Percentiles rank a stretch among this genome's conserved stretches.
Conservation (phyloP, 257 asterid genomes). For the Anisodus tanguticus region DNA sequence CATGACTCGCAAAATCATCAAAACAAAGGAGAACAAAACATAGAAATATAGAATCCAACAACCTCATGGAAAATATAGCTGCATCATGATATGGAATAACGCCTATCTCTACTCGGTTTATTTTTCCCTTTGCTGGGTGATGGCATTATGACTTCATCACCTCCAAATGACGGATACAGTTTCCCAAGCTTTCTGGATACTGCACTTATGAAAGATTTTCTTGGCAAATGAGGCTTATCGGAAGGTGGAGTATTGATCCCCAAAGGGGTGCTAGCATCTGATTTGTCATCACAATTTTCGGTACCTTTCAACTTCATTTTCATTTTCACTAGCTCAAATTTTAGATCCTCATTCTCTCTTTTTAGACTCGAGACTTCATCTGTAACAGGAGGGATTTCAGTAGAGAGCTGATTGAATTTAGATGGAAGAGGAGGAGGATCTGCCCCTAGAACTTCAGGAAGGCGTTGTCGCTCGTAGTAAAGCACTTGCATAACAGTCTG, state of each 20-base stretch:
- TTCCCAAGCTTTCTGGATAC: conserved; percentile 69
- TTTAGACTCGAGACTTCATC: conserved; percentile 55
- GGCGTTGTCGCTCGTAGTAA: conserved; percentile 88
- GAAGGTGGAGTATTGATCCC: conserved; percentile 36
- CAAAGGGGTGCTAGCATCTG: conserved; percentile 44
- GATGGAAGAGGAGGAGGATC: conserved; percentile 47
- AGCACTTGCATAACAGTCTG: conserved; percentile 88
- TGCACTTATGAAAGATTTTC: conserved; percentile 68
- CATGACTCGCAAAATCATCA: not conserved
- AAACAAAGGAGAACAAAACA: not conserved
- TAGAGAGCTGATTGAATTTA: conserved; percentile 32
- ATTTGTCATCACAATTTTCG: conserved; percentile 45
- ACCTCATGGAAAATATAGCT: conserved; percentile 1
- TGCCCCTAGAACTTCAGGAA: conserved; percentile 52
- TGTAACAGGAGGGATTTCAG: conserved; percentile 38
- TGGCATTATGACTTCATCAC: conserved; percentile 46
- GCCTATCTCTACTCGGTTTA: conserved; percentile 61
- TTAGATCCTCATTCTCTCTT: conserved; percentile 74
- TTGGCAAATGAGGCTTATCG: conserved; percentile 65
- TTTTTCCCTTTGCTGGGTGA: conserved; percentile 42
- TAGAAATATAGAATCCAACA: not conserved
- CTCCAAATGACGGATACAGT: conserved; percentile 41
- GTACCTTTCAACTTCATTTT: conserved; percentile 61
- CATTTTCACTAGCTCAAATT: conserved; percentile 65
- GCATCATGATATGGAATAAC: conserved; percentile 77